phyloP scores from a whole-genome alignment of 1,284 basidiomycete species.

The Ganoderma multipileum region DNA sequence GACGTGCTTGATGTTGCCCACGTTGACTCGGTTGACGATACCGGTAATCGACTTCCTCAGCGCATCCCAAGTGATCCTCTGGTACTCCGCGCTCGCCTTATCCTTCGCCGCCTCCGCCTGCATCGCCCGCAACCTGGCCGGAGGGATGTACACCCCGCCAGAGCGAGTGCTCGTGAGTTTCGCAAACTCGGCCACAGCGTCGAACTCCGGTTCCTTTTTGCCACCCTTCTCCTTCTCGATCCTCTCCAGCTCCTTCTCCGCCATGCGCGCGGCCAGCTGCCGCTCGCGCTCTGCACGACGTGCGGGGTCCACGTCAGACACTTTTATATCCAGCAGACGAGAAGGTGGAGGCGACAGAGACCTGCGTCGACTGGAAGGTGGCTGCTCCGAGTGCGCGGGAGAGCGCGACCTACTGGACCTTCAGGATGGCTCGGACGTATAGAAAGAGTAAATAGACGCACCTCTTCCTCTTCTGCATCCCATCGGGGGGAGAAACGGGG shows the following conservation, averaged over 20 bases:
- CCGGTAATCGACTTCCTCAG: conserved; percentile 98
- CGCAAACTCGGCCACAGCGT: conserved; percentile 81
- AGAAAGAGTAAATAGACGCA: conserved; percentile 33
- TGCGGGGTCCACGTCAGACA: conserved; percentile 80
- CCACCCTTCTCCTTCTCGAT: conserved; percentile 56
- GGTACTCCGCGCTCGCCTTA: conserved; percentile 92
- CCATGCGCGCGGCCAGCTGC: conserved; percentile 76
- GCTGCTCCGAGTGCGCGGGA: conserved; percentile 52
- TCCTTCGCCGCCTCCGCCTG: conserved; percentile 88
- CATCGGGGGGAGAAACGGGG: conserved; percentile 44
- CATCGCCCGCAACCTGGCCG: conserved; percentile 90
- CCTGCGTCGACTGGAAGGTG: conserved; percentile 68
- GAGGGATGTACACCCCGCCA: conserved; percentile 97
- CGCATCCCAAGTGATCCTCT: conserved; percentile 97
- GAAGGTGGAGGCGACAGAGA: conserved; percentile 61
- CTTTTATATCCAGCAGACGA: conserved; percentile 52
- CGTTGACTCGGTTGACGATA: conserved; percentile 98
- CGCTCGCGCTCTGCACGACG: conserved; percentile 80
- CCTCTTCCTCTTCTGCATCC: conserved; percentile 65
- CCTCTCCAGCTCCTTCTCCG: conserved; percentile 76
- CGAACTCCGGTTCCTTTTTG: conserved; percentile 53
- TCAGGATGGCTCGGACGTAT: neutral
- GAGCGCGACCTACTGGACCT: conserved; percentile 50
- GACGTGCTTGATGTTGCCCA: conserved; percentile 96
- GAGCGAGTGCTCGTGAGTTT: conserved; percentile 82